These are phyloP conservation scores for Boletellus deceptivus DNA, from an alignment of 1,284 basidiomycete species.

Conservation along the genomic window DNA sequence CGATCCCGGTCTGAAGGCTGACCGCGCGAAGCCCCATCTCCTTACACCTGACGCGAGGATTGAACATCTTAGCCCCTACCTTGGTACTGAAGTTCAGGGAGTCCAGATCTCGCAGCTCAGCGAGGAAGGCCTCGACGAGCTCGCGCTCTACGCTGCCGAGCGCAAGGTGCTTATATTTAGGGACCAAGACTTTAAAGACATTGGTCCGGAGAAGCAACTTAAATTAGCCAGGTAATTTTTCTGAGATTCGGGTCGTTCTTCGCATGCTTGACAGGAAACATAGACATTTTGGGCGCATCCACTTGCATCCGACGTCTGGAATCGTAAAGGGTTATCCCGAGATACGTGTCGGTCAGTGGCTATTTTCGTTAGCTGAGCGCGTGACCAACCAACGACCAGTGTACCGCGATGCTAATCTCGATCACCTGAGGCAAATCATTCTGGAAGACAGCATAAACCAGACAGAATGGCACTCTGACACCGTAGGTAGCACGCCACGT, in stretches of 20 bases:
- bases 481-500: slow-evolving; percentile 29
- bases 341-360: slow-evolving; percentile 45
- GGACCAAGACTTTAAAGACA: slow-evolving; percentile 58
- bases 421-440: neutral
- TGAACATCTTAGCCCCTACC: slow-evolving; percentile 48
- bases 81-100: slow-evolving; percentile 61
- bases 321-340: slow-evolving; percentile 50
- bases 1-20: slow-evolving; percentile 45
- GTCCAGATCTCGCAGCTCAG: slow-evolving; percentile 57
- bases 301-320: slow-evolving; percentile 55
- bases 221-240: slow-evolving; percentile 41
- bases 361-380: neutral
- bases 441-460: slow-evolving; percentile 26
- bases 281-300: slow-evolving; percentile 57
- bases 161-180: slow-evolving; percentile 57
- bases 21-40: slow-evolving; percentile 51
- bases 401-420: slow-evolving; percentile 15
- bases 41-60: slow-evolving; percentile 41
- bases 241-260: neutral
- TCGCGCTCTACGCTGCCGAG: slow-evolving; percentile 59
- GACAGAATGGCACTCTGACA: slow-evolving; percentile 47
- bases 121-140: slow-evolving; percentile 56
- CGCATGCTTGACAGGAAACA: neutral
- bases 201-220: slow-evolving; percentile 49
- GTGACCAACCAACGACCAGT: slow-evolving; percentile 18